Evolutionary conservation across 768 basidiomycete genomes (phyloP).

Genomic region (Suillus placidus): DNA sequence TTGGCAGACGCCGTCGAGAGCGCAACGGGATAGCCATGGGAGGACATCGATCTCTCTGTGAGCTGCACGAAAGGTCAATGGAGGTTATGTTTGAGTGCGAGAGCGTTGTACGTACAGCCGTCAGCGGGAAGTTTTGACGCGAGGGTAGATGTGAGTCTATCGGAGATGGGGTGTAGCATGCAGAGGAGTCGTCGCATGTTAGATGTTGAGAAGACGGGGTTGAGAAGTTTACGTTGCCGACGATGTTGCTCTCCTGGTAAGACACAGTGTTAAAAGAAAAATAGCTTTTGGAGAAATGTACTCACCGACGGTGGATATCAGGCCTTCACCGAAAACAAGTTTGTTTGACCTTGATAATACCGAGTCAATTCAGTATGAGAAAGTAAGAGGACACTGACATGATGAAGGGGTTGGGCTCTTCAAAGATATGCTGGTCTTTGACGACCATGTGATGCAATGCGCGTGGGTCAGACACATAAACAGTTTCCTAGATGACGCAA

Average conservation of each 20-base stretch:
- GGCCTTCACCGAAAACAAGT: slow-evolving; percentile 9
- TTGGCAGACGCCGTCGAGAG: slow-evolving; percentile 53
- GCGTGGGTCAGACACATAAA: slow-evolving; percentile 51
- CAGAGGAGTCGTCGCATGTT: slow-evolving; percentile 40
- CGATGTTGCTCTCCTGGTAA: slow-evolving; percentile 42
- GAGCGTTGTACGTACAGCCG: slow-evolving; percentile 30
- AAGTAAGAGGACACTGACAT: slow-evolving; percentile 36
- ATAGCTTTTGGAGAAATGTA: background rate
- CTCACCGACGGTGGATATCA: slow-evolving; percentile 4
- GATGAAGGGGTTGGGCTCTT: slow-evolving; percentile 47
- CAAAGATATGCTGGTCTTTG: slow-evolving; percentile 53
- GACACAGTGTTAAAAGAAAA: slow-evolving; percentile 8
- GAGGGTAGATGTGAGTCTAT: slow-evolving; percentile 25
- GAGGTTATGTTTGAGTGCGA: background rate
- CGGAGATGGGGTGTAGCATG: slow-evolving; percentile 36
- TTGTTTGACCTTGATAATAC: slow-evolving; percentile 5
- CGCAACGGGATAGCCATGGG: slow-evolving; percentile 42
- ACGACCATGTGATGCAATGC: slow-evolving; percentile 52
- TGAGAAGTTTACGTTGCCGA: slow-evolving; percentile 47
- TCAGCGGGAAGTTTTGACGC: slow-evolving; percentile 23
- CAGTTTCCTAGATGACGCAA: slow-evolving; percentile 34
- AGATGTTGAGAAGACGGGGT: slow-evolving; percentile 44
- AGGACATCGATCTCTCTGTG: slow-evolving; percentile 32
- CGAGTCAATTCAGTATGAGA: background rate
- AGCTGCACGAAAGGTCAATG: background rate